These are phyloP conservation scores for Xylaria castorea DNA, from an alignment of 495 filamentous ascomycete genomes.

Conservation along the genomic window DNA sequence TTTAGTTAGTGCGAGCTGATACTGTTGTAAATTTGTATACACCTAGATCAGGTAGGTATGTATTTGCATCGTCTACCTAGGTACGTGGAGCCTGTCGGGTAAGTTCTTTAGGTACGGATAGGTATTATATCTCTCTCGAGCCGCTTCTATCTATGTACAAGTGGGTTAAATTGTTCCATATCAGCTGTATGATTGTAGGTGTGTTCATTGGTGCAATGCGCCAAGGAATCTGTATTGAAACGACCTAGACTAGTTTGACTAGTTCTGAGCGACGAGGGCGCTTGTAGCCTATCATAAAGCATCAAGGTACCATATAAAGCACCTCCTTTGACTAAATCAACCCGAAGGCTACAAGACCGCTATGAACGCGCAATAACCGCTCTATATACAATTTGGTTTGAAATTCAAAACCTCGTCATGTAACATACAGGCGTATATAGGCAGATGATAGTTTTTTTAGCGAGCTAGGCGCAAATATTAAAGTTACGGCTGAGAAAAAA, in stretches of 20 bases:
- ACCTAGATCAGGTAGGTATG: background rate
- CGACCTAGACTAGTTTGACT: background rate
- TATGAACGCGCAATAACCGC: background rate
- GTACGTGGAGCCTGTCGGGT: background rate
- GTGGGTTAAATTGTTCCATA: background rate
- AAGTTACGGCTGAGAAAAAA: background rate
- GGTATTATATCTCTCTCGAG: conserved; percentile 4
- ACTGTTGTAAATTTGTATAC: background rate
- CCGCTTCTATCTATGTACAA: background rate
- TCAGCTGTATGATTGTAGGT: background rate
- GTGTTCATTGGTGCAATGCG: background rate
- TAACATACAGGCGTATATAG: background rate
- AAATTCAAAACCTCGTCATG: background rate
- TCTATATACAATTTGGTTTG: background rate
- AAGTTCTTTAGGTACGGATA: conserved; percentile 5
- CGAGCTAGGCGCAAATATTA: background rate
- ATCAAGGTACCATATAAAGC: background rate
- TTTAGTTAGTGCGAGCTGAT: background rate
- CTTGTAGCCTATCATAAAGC: background rate
- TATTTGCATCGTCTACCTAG: background rate
- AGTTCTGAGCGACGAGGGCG: background rate
- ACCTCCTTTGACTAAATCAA: background rate
- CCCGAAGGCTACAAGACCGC: background rate
- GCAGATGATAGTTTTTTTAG: background rate
- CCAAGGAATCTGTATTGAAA: background rate